phyloP scores from a whole-genome alignment of 148 eudicot genomes.

The Rhododendron vialii region DNA sequence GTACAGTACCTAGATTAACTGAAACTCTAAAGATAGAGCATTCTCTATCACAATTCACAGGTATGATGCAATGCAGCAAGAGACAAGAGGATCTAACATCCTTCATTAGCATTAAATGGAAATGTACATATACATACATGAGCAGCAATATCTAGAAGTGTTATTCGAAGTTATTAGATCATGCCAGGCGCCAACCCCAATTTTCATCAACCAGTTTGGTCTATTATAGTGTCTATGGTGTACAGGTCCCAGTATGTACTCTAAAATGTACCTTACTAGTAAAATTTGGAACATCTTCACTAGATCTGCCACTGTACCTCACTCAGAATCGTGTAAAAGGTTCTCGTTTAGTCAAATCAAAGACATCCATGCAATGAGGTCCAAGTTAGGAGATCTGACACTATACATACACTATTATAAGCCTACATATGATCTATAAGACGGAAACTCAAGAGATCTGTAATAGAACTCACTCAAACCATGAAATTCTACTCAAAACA shows the following conservation, averaged over 20 bases:
- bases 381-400: neutral
- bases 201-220: neutral
- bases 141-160: neutral
- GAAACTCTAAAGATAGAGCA: neutral
- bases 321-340: neutral
- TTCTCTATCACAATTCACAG: neutral
- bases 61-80: neutral
- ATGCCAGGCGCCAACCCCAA: neutral
- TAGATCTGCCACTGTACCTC: too few relatives aligned
- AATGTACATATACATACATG: neutral
- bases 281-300: neutral
- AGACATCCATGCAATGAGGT: neutral
- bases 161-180: neutral
- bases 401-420: neutral
- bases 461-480: neutral
- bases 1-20: neutral
- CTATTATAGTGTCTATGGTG: neutral
- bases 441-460: neutral
- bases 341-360: neutral
- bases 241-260: neutral
- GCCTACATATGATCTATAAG: neutral
- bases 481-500: neutral
- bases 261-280: neutral
- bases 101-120: neutral
- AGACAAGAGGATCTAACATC: neutral